A percentile compares a stretch with the other conserved stretches of the same genome.
Evolutionary conservation across 371 early-diverging fungal genomes (phyloP).

Genomic region (Umbelopsis sp.): DNA sequence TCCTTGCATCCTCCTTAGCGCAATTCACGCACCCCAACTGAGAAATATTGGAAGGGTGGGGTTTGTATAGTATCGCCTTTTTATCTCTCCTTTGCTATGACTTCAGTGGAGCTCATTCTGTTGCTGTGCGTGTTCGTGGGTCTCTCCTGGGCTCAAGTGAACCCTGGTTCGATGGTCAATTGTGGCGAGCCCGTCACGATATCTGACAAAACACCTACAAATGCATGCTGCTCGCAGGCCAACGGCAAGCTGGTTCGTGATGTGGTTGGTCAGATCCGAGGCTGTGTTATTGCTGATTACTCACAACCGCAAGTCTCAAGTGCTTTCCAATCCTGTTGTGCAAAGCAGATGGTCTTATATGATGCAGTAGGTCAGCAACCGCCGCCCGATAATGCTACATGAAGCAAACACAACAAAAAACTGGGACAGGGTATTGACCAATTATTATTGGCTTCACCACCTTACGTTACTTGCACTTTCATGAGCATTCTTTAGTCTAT

Average conservation of each 20-base stretch:
- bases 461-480: not conserved
- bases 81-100: not conserved
- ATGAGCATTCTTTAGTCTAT: not conserved
- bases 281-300: constrained; percentile 7
- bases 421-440: too few relatives aligned
- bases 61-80: too few relatives aligned
- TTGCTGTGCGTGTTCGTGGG: not conserved
- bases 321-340: constrained; percentile 6
- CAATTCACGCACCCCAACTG: not conserved
- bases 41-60: not conserved
- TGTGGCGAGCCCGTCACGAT: constrained; percentile 3
- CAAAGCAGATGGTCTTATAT: constrained; percentile 2
- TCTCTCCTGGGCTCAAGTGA: not conserved
- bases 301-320: not conserved
- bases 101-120: not conserved
- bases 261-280: not conserved
- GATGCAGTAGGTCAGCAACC: not conserved
- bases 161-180: constrained; percentile 1
- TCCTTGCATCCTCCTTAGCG: constrained; percentile 1
- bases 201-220: not conserved
- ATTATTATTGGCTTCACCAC: not conserved
- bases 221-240: not conserved
- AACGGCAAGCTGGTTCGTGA: constrained; percentile 1
- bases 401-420: not conserved
- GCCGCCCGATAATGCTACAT: not conserved